Base-by-base conservation (phyloP, 78 protist species). In the Guillardia theta region DNA sequence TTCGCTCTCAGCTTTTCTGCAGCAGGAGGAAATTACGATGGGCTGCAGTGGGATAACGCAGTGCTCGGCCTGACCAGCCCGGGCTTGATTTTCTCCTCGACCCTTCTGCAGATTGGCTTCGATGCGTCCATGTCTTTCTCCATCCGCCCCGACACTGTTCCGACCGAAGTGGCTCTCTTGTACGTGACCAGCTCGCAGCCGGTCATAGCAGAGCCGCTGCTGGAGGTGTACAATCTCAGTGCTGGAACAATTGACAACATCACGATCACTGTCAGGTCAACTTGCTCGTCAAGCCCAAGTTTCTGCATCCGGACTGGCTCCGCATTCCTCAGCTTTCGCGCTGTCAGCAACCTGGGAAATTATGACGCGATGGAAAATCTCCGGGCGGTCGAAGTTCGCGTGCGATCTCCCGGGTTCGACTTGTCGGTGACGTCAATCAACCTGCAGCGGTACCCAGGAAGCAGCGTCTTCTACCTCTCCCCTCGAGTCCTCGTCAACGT, bases 101-200 rank as follows among this genome's bases (percentile, higher is more conserved):
- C 24, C 48, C 24, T 18, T 4, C 37, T 78, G 21, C 37, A 15
- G 30, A 37, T 78, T 18, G 53, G 53, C 0, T 78, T 44, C 48
- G 90, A 43, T 10, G 90, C 53, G 30, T n/a, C 24, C 33, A 30
- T 43, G 44, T 3, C 10, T 6, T 10, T 43, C 1, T 6, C 8
- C 10, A 10, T 78, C 12, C 18, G 24, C 18, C n/a, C 90, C 6
- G 48, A 78, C 21, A 78, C 90, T 18, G 15, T 43, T 4, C 90
- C 90, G n/a, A 78, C 90, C 4, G 90, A 18, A 4, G 90, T 44
- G 19, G 48, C 48, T 6, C 43, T 43, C 4, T 18, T 78, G 48
- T 27, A 12, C 21, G 53, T 78, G 45, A 10, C 24, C 24, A 78
- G 90, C 90, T 78, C 90, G 33, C 90, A 78, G 90, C 90, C 90